Conservation (phyloP, 805 yeast species). For the Kuraishia cidri region DNA sequence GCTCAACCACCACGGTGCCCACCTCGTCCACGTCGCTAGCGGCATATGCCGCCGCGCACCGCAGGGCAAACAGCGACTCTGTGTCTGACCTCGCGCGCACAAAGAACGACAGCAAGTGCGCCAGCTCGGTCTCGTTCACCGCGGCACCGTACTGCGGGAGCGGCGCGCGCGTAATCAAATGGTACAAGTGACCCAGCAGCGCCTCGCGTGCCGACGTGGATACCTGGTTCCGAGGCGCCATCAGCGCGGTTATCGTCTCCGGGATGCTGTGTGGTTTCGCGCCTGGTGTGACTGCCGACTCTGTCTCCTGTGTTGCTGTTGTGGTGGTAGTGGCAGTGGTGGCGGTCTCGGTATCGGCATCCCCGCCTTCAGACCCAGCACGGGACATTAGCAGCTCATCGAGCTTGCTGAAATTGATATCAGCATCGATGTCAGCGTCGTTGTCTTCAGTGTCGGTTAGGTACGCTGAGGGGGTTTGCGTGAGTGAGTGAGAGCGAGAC, state of each 20-base stretch:
- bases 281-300: too few species aligned
- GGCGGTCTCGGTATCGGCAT: too few species aligned
- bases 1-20: slow-evolving; percentile 22
- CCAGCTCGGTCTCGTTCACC: slow-evolving; percentile 2
- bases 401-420: slow-evolving; percentile 9
- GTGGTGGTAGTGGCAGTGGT: too few species aligned
- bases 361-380: too few species aligned
- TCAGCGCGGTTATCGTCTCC: slow-evolving; percentile 35
- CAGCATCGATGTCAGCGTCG: slow-evolving; percentile 9
- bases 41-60: slow-evolving; percentile 31
- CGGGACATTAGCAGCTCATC: slow-evolving; percentile 12
- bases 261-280: slow-evolving; percentile 22
- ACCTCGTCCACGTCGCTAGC: slow-evolving; percentile 44
- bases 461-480: background rate
- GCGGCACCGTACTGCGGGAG: slow-evolving; percentile 8
- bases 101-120: slow-evolving; percentile 19
- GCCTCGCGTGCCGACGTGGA: slow-evolving; percentile 37
- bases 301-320: too few species aligned
- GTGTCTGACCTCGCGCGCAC: slow-evolving; percentile 8
- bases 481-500: slow-evolving; percentile 2
- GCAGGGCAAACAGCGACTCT: slow-evolving; percentile 12
- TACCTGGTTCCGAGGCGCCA: slow-evolving; percentile 31
- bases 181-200: slow-evolving; percentile 40
- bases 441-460: slow-evolving; percentile 9
- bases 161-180: slow-evolving; percentile 33